Evolutionary conservation across 2,329 filamentous ascomycete species (phyloP), one percentile per base, ranked within the genome.

Genomic region (Verticillium nonalfalfae): DNA sequence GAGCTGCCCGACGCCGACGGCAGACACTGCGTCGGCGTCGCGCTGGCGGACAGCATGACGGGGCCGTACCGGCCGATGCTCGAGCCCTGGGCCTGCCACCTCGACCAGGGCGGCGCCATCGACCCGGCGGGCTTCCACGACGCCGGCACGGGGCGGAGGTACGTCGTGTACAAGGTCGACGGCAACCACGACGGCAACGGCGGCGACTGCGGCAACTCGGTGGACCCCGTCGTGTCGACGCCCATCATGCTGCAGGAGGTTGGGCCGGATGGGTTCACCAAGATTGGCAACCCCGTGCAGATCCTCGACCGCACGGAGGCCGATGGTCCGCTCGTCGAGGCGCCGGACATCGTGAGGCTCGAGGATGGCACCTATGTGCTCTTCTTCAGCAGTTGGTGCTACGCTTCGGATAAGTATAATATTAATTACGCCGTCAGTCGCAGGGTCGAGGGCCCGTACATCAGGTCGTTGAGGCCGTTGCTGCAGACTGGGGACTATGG

Each of bases 131-230:
- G 83, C 3, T 89, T 88, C 71, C 67, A 73, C 11, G 86, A 90
- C 67, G 69, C 70, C 11, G 78, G 80, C 54, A 74, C 70, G 21
- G 82, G 82, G 35, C 78, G 71, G 36, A 78, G 80, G 6, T 90
- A 87, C 68, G 77, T 90, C 5, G 73, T 83, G 10, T 90, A 87
- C 75, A 90, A 90, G 71, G 76, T 89, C 33, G 87, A 90, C 70
- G 86, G 86, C 40, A 89, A 89, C 71, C 77, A 76, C 61, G 71
- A 81, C 39, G 75, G 75, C 4, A 61, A 71, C 52, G 75, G 75
- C n/a, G 74, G 76, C 59, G 77, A 79, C 63, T 81, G 79, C 63
- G 70, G 72, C 54, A 83, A 81, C 63, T 75, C 69, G n/a, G 71
- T 76, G 15, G 69, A 71, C 31, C 78, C 77, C 10, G 66, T 75